A percentile compares a stretch with the other conserved stretches of the same genome.
These are phyloP conservation scores for Nectriaceae sp. DNA, from an alignment of 2,329 filamentous ascomycete species.

Conservation along the genomic window DNA sequence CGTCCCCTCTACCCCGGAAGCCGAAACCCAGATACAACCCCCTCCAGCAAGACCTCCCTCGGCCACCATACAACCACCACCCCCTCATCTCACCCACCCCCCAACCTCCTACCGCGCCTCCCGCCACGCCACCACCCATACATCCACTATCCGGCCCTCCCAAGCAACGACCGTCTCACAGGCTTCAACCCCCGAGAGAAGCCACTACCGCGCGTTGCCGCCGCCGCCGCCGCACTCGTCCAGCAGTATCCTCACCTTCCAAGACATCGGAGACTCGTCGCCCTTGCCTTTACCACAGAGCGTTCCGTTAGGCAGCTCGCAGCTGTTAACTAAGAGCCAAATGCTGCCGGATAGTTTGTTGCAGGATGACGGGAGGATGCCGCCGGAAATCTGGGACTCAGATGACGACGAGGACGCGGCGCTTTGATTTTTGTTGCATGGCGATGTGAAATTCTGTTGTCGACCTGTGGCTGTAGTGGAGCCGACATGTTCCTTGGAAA, in stretches of 20 bases:
- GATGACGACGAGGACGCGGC: conserved; percentile 30
- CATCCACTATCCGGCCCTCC: conserved; percentile 27
- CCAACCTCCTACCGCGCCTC: conserved; percentile 23
- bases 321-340: conserved; percentile 54
- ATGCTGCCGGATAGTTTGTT: conserved; percentile 52
- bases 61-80: conserved; percentile 7
- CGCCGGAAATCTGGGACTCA: conserved; percentile 40
- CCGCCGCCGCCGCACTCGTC: conserved; percentile 18
- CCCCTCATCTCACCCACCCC: conserved; percentile 5
- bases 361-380: conserved; percentile 34
- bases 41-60: conserved; percentile 2
- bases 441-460: neutral
- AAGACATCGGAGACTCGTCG: conserved; percentile 25
- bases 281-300: conserved; percentile 15
- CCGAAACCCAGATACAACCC: conserved; percentile 7
- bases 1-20: conserved; percentile 37
- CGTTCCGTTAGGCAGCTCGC: conserved; percentile 36
- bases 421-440: conserved; percentile 13
- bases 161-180: conserved; percentile 42
- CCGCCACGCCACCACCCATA: conserved; percentile 38
- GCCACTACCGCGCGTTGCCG: conserved; percentile 13
- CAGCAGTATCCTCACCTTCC: conserved; percentile 29
- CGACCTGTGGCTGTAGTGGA: no score
- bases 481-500: no score
- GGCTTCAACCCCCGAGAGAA: conserved; percentile 33